These are phyloP conservation scores for Fistulifera pelliculosa DNA, from an alignment of 108 stramenopile genomes.

Conservation along the genomic window DNA sequence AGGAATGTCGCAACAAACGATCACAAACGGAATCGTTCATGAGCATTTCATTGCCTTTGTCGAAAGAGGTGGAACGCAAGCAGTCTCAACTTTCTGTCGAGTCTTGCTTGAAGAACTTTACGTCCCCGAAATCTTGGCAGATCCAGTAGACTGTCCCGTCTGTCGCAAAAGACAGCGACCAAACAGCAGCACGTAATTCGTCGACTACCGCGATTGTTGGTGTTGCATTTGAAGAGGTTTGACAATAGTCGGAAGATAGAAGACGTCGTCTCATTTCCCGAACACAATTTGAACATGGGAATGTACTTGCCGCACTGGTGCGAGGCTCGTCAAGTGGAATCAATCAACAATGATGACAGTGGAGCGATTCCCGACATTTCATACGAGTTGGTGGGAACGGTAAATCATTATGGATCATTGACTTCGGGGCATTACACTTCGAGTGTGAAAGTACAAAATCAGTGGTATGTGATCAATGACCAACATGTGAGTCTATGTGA, in stretches of 20 bases:
- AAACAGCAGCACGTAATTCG: constrained; percentile 70
- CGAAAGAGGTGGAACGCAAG: constrained; percentile 25
- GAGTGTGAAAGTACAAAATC: constrained; percentile 56
- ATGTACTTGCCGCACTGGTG: constrained; percentile 66
- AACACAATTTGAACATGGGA: constrained; percentile 61
- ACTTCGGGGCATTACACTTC: constrained; percentile 62
- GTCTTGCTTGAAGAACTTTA: constrained; percentile 54
- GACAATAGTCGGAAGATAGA: constrained; percentile 67
- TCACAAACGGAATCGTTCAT: constrained; percentile 55
- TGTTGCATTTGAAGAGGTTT: constrained; percentile 77
- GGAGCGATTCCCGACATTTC: constrained; percentile 35
- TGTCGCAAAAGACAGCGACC: constrained; percentile 49
- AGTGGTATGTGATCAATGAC: constrained; percentile 78
- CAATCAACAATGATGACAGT: not conserved
- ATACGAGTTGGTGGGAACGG: constrained; percentile 68
- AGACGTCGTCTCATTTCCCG: constrained; percentile 69
- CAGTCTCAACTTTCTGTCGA: constrained; percentile 26
- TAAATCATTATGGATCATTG: constrained; percentile 65
- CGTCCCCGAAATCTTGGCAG: constrained; percentile 38
- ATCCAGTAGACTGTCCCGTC: constrained; percentile 48
- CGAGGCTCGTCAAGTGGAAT: not conserved
- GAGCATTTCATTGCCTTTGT: constrained; percentile 60
- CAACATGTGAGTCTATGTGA: constrained; percentile 26
- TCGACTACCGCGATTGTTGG: constrained; percentile 59
- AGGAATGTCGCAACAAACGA: constrained; percentile 60